Base-by-base conservation (phyloP, 495 filamentous ascomycete genomes). In the Penicillium psychrofluorescens region DNA sequence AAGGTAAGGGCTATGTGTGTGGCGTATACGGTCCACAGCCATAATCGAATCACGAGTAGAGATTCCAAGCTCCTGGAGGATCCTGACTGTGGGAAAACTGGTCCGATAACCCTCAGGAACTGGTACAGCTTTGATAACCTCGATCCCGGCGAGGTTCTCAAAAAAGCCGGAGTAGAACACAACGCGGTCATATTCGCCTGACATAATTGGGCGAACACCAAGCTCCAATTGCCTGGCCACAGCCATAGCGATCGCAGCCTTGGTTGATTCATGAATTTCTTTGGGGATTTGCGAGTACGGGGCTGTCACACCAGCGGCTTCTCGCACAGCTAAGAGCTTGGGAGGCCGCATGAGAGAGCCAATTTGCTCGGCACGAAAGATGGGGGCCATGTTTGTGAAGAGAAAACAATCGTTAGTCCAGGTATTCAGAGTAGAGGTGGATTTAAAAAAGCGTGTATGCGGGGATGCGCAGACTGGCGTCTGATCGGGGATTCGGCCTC, bases 281-380 rank as follows among this genome's bases (percentile, higher is more conserved):
- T 43, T 16, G 12, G 47, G 40, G 1, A 38, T 10, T 40, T 46
- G 29, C 0, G 49, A 48, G 31, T 41, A 50, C 4, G 44, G 22
- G 45, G 54, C 48, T 37, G 41, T 33, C 12, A 43, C 15, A 16
- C 58, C 51, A 11, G 55, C 57, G 8, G 58, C 49, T 7, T 52
- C 53, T 6, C 53, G 60, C 4, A 41, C 46, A 5, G 44, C 36
- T 4, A 61, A 37, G 6, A 61, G 45, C 6, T 45, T 34, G 4
- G 38, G 37, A 0, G 54, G 57, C 10, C 57, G 54, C 31, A 61
- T 33, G 2, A 61, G 41, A 38, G 51, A 58, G 8, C 57, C 54
- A 14, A 61, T 50, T 6, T 61, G 57, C 38, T 61, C 57, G 11
- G 54, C 51, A 37, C 43, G 51, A 31, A 61, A 61, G 8, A 43